phyloP scores from a whole-genome alignment of 1,139 yeast species.

The Magnusiomyces sp. region DNA sequence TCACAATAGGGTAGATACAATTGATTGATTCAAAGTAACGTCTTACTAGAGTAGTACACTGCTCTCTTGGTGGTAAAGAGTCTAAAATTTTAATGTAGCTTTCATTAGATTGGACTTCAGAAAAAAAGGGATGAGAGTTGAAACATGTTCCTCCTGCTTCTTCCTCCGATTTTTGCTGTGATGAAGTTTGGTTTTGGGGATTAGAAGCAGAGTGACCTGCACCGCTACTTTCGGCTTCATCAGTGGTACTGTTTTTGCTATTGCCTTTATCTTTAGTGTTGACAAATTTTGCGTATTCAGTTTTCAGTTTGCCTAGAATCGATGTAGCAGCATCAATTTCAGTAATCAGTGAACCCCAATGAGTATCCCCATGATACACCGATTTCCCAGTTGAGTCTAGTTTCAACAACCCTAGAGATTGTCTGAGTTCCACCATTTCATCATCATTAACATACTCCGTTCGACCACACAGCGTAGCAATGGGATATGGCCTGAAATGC shows the following conservation, averaged over 20 bases:
- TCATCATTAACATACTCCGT: conserved; percentile 1
- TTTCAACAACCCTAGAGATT: conserved; percentile 32
- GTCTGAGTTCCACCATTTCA: conserved; percentile 22
- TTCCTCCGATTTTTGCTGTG: too few species aligned
- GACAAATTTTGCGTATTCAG: neutral
- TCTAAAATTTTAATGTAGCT: conserved; percentile 22
- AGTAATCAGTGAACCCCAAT: conserved; percentile 30
- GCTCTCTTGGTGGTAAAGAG: conserved; percentile 22
- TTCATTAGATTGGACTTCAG: conserved; percentile 5
- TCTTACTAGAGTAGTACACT: conserved; percentile 25
- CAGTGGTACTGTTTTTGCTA: neutral
- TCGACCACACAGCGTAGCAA: too few species aligned
- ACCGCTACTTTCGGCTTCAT: too few species aligned
- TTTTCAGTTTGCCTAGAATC: conserved; percentile 19
- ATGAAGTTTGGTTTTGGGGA: too few species aligned
- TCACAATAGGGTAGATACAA: conserved; percentile 26
- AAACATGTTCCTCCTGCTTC: neutral
- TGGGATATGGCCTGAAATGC: too few species aligned
- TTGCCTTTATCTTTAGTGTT: neutral
- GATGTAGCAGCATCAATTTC: conserved; percentile 28
- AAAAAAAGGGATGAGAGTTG: conserved; percentile 6
- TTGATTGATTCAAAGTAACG: conserved; percentile 27
- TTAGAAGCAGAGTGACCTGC: too few species aligned
- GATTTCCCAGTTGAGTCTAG: conserved; percentile 29
- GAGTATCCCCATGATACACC: conserved; percentile 32